phyloP scores from a whole-genome alignment of 2,329 filamentous ascomycete species.

The Xylariaceae sp. region DNA sequence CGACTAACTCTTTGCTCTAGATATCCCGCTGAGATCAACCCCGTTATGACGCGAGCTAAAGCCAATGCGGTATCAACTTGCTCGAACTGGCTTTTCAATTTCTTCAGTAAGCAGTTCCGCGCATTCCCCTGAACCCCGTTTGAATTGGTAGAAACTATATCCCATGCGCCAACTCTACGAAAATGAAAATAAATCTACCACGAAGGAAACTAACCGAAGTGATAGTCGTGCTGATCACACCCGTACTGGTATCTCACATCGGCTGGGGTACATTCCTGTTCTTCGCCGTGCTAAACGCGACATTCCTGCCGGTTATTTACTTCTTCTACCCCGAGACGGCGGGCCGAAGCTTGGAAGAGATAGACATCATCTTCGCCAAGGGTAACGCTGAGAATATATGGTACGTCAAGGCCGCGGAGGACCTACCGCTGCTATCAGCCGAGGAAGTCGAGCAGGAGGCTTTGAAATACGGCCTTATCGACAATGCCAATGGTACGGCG shows the following conservation, averaged over 20 bases:
- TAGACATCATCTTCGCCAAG: slow-evolving; percentile 58
- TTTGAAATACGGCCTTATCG: slow-evolving; percentile 32
- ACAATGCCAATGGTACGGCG: slow-evolving; percentile 25
- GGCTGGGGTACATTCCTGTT: slow-evolving; percentile 54
- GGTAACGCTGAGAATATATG: slow-evolving; percentile 55
- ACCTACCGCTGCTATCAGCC: slow-evolving; percentile 50
- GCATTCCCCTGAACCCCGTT: neutral
- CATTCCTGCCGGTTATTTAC: slow-evolving; percentile 40
- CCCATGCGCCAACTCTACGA: no score
- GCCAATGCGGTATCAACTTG: slow-evolving; percentile 56
- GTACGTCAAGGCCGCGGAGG: slow-evolving; percentile 54
- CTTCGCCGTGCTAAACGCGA: slow-evolving; percentile 35
- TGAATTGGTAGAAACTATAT: neutral
- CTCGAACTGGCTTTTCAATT: slow-evolving; percentile 39
- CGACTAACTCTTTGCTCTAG: slow-evolving; percentile 7
- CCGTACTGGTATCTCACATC: slow-evolving; percentile 57
- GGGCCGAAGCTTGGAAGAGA: slow-evolving; percentile 50
- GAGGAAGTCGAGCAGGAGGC: slow-evolving; percentile 51
- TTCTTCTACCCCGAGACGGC: slow-evolving; percentile 52
- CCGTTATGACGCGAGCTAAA: slow-evolving; percentile 44
- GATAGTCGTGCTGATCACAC: slow-evolving; percentile 56
- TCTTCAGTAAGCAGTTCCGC: slow-evolving; percentile 32
- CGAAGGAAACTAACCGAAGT: slow-evolving; percentile 3
- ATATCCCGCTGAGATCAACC: slow-evolving; percentile 53
- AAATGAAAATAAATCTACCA: no score